Evolutionary conservation across 305 asterid species (phyloP).

Genomic region (Fraxinus floribunda): DNA sequence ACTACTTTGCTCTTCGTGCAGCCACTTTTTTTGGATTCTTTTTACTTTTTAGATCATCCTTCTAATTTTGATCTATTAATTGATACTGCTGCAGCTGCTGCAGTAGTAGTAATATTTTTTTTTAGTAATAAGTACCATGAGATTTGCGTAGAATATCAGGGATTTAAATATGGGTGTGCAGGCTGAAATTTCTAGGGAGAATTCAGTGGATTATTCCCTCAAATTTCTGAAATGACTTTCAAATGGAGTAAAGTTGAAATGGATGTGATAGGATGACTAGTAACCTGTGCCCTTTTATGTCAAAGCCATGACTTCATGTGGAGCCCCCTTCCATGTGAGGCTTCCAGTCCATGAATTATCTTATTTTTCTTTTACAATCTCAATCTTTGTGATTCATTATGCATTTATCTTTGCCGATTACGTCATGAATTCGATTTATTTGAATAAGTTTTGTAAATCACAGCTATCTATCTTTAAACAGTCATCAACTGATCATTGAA

Average conservation of each 20-base stretch:
- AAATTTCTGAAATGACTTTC: neutral
- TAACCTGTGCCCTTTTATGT: neutral
- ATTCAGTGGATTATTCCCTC: neutral
- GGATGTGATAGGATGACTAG: neutral
- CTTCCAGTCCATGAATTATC: neutral
- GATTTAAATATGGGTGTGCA: neutral
- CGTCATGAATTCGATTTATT: neutral
- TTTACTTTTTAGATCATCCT: neutral
- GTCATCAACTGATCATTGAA: neutral
- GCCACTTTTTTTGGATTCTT: neutral
- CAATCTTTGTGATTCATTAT: neutral
- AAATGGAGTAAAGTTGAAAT: neutral
- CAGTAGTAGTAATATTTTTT: neutral
- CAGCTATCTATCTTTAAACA: neutral
- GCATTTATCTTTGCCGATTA: neutral
- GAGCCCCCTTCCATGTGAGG: neutral
- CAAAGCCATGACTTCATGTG: neutral
- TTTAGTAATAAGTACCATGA: neutral
- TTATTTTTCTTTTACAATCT: neutral
- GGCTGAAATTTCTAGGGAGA: neutral
- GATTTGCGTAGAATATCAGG: neutral
- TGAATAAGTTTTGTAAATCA: neutral
- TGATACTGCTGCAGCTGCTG: neutral
- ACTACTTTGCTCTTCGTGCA: neutral
- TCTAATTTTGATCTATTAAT: neutral